Evolutionary conservation across 768 basidiomycete genomes (phyloP), one percentile per base, ranked within the genome.

Genomic region (Tulasnella sp.): DNA sequence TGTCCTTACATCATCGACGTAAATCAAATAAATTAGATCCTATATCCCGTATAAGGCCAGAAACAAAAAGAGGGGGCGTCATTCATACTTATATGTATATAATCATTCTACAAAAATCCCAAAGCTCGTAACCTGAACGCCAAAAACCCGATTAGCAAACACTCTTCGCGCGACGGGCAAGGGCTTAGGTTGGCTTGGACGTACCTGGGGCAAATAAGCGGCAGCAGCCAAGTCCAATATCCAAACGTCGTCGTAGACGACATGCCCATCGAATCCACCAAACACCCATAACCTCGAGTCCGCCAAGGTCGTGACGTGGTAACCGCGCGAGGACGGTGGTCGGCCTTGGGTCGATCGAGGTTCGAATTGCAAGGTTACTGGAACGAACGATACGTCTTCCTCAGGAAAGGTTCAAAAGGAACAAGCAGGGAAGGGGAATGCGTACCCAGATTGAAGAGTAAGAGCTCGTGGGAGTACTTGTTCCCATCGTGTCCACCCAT

Each of bases 321-420:
- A 97, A 3, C 96, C 97, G 37, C 97, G 91, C 24, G 90, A 87
- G 28, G 89, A 89, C 0, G 95, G 95, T 0, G 92, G 87, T 76
- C 89, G 90, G 1, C 97, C 96, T 20, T 89, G 88, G 2, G 92
- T 87, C 1, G 86, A 44, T 24, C 94, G 93, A 16, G 89, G 86
- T 84, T 98, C 96, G 87, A 93, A 98, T 85, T 92, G 91, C 2
- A 97, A 88, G 28, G 93, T 94, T 4, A 97, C 96, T 97, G 84
- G 7, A 14, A 48, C n/a, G 75, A 58, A 80, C 78, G 50, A 22
- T 46, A 31, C n/a, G 46, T 4, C 22, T 1, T 24, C 54, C 41
- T 46, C 37, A 7, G 58, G 41, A 75, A 50, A 44, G 81, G 40
- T 42, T 46, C 60, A 64, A 41, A 18, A 46, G 31, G 9, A 58